A percentile compares a stretch with the other conserved stretches of the same genome.
phyloP scores from a whole-genome alignment of 2,329 filamentous ascomycete genomes.

The Colletotrichum eremochloae region DNA sequence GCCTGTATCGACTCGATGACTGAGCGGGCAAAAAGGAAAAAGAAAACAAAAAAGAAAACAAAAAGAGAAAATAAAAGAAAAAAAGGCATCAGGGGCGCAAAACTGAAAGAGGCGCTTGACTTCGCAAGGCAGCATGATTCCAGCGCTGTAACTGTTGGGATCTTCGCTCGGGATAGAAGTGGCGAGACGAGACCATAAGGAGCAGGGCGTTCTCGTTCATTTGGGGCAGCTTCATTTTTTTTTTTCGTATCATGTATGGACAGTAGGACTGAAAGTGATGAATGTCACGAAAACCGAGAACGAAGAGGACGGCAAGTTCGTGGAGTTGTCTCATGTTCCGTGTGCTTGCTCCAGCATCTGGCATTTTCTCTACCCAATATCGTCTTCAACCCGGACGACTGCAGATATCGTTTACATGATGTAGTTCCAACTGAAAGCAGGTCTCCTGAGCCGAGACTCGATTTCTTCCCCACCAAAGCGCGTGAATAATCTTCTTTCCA shows the following conservation, averaged over 20 bases:
- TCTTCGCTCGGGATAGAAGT: background rate
- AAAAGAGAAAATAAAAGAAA: no score
- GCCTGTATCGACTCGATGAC: slow-evolving; percentile 58
- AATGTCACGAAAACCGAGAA: background rate
- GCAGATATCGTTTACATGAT: background rate
- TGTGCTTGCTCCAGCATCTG: background rate
- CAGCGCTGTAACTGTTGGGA: no score
- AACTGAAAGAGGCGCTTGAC: no score
- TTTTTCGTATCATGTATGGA: background rate
- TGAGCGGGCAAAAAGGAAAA: background rate
- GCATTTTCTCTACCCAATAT: background rate
- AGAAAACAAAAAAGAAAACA: no score
- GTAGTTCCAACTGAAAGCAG: no score
- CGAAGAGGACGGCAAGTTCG: background rate
- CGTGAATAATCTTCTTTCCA: background rate
- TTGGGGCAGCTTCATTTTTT: background rate
- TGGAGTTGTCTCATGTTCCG: no score
- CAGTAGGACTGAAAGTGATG: no score
- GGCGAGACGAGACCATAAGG: background rate
- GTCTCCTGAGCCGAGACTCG: background rate
- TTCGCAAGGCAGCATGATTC: background rate
- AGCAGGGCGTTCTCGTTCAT: background rate
- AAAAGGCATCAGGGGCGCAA: background rate
- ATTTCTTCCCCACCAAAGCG: background rate
- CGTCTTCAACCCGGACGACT: background rate